Conservation (phyloP, 2,329 filamentous ascomycete genomes). For the Pezicula carpinea region DNA sequence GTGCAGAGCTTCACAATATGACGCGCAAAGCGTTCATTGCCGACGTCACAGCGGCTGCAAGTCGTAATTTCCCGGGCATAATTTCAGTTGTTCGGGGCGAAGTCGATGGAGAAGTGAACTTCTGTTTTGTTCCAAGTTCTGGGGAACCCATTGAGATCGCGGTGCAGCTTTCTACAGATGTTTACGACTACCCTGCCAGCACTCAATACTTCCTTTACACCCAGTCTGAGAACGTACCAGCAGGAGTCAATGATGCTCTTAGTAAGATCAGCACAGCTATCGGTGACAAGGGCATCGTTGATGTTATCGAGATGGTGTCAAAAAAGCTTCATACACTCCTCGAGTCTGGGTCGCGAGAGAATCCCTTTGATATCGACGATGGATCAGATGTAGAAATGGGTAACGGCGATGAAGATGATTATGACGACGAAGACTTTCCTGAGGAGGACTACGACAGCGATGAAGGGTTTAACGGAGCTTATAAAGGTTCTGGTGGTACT, state of each 20-base stretch:
- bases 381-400: conserved; percentile 20
- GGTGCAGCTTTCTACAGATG: conserved; percentile 18
- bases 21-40: conserved; percentile 59
- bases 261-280: conserved; percentile 19
- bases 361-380: conserved; percentile 30
- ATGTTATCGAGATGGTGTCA: conserved; percentile 20
- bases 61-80: conserved; percentile 42
- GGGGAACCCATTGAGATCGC: conserved; percentile 21
- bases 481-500: not conserved
- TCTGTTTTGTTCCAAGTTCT: conserved; percentile 43
- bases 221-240: conserved; percentile 40
- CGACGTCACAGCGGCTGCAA: conserved; percentile 43
- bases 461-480: conserved; percentile 20
- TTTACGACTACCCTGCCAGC: conserved; percentile 11
- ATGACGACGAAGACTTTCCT: conserved; percentile 16
- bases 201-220: conserved; percentile 47
- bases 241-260: conserved; percentile 32
- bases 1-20: conserved; percentile 41
- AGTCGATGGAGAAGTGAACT: conserved; percentile 68
- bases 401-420: conserved; percentile 13
- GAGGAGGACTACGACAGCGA: conserved; percentile 17
- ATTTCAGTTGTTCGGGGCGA: conserved; percentile 53
- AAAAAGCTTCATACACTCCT: conserved; percentile 17
- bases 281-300: conserved; percentile 17
- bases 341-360: conserved; percentile 12